Conservation (phyloP, 2,329 filamentous ascomycete species). For the Seiridium unicorne region DNA sequence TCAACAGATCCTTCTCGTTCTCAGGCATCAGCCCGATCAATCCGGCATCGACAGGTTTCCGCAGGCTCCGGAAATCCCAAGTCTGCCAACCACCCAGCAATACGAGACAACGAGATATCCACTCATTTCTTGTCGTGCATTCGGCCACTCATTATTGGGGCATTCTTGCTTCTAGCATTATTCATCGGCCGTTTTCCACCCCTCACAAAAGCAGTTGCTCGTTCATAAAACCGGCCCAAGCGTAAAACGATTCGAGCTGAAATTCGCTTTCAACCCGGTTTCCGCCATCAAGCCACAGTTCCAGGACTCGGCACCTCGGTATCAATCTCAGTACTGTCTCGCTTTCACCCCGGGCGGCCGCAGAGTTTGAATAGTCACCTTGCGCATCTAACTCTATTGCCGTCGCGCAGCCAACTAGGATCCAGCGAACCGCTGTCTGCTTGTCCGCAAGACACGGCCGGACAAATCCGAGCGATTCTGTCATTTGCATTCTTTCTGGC, state of each 20-base stretch:
- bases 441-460: background rate
- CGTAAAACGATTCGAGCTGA: background rate
- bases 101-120: background rate
- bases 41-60: constrained; percentile 1
- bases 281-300: background rate
- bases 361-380: background rate
- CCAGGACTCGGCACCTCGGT: constrained; percentile 1
- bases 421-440: background rate
- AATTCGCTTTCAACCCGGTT: background rate
- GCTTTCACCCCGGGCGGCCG: background rate
- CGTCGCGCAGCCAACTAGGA: background rate
- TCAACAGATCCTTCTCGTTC: background rate
- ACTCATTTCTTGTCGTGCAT: background rate
- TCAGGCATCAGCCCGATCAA: background rate
- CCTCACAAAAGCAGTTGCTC: background rate
- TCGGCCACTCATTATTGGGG: background rate
- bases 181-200: background rate
- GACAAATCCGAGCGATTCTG: background rate
- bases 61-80: constrained; percentile 8
- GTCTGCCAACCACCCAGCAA: background rate
- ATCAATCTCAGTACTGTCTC: background rate
- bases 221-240: background rate
- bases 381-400: background rate
- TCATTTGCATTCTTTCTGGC: background rate
- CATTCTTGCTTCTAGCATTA: background rate